phyloP scores from a whole-genome alignment of 2,329 filamentous ascomycete genomes.

The Aquanectria penicillioides region DNA sequence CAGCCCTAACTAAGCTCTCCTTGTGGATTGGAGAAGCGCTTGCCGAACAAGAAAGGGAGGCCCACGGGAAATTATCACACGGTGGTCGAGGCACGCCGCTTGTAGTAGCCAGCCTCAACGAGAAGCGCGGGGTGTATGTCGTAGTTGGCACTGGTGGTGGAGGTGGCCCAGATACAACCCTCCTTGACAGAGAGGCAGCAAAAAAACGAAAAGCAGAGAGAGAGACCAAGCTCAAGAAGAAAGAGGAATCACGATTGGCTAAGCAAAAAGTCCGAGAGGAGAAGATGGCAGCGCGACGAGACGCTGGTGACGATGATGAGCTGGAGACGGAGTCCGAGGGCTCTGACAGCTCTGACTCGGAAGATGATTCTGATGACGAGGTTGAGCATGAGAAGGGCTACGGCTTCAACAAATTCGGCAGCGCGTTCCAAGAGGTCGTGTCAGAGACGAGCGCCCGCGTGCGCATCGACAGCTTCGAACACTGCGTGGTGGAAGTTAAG shows the following conservation, averaged over 20 bases:
- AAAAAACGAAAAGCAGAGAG: constrained; percentile 71
- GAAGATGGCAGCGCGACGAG: constrained; percentile 67
- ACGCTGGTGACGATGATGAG: constrained; percentile 57
- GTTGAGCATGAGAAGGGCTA: constrained; percentile 69
- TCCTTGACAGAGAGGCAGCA: constrained; percentile 73
- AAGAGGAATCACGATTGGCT: constrained; percentile 65
- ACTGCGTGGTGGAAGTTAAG: constrained; percentile 96
- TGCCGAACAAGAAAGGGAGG: constrained; percentile 84
- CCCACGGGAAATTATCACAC: constrained; percentile 73
- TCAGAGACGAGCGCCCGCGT: constrained; percentile 90
- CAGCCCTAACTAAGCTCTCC: constrained; percentile 91
- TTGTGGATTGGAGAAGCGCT: constrained; percentile 95
- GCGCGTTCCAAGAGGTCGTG: constrained; percentile 94
- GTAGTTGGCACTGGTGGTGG: constrained; percentile 94
- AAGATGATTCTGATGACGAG: constrained; percentile 62
- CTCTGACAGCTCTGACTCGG: constrained; percentile 53
- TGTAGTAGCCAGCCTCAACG: constrained; percentile 90
- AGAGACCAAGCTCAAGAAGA: constrained; percentile 70
- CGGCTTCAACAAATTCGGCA: constrained; percentile 89
- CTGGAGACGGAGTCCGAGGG: constrained; percentile 56
- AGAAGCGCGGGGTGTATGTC: constrained; percentile 86
- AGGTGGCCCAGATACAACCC: constrained; percentile 76
- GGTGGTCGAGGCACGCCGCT: constrained; percentile 83
- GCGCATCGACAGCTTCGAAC: constrained; percentile 95
- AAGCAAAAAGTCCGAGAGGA: constrained; percentile 69